A percentile compares a stretch with the other conserved stretches of the same genome.
phyloP scores from a whole-genome alignment of 441 rosid genomes.

The Daphne laureola region DNA sequence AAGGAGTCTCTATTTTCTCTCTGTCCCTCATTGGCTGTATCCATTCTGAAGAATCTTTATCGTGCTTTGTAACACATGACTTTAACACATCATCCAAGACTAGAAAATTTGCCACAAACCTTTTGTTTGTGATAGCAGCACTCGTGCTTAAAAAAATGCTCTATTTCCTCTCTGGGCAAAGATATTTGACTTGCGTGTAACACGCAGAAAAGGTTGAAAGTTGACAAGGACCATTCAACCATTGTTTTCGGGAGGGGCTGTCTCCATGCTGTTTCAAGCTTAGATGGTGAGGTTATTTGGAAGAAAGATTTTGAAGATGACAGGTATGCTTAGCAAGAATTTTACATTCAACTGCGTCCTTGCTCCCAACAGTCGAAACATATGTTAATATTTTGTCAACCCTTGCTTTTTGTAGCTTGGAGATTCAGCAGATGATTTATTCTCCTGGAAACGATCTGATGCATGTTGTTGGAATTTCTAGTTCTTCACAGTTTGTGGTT shows the following conservation, averaged over 20 bases:
- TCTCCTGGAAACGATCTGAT: slow-evolving; percentile 44
- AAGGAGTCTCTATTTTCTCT: too few relatives aligned
- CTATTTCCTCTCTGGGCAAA: too few relatives aligned
- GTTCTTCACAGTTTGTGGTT: slow-evolving; percentile 53
- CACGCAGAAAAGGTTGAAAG: slow-evolving; percentile 58
- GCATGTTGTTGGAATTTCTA: slow-evolving; percentile 60
- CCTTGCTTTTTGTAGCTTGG: slow-evolving; percentile 49
- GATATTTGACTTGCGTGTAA: background rate
- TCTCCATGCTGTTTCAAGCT: slow-evolving; percentile 80
- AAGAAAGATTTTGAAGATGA: slow-evolving; percentile 65
- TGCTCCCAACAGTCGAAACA: slow-evolving; percentile 1
- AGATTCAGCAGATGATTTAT: slow-evolving; percentile 67
- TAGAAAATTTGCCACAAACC: background rate
- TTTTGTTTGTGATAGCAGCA: slow-evolving; percentile 3
- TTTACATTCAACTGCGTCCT: slow-evolving; percentile 10
- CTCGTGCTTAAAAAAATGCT: slow-evolving; percentile 7
- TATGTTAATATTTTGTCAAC: slow-evolving; percentile 18
- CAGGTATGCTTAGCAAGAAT: slow-evolving; percentile 45
- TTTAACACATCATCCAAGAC: background rate
- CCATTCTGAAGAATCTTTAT: background rate
- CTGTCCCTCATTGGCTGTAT: background rate
- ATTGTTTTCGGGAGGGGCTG: slow-evolving; percentile 64
- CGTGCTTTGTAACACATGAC: background rate
- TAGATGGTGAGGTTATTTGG: slow-evolving; percentile 90
- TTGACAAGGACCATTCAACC: slow-evolving; percentile 58